A percentile compares a stretch with the other conserved stretches of the same genome.
phyloP scores from a whole-genome alignment of 2,329 filamentous ascomycete species.

The Aspergillus neoniger region DNA sequence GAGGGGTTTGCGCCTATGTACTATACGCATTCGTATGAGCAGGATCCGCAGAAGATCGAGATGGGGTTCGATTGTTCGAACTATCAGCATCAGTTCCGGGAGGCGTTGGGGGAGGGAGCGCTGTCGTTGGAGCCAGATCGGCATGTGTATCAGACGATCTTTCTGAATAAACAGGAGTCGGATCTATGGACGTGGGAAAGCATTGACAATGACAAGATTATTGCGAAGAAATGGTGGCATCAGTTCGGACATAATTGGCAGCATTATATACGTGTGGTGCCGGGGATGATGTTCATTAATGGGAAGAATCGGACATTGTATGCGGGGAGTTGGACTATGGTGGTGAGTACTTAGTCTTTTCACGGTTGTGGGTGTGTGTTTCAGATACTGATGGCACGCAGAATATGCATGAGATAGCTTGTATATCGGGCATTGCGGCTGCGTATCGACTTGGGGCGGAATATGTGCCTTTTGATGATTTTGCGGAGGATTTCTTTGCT shows the following conservation, averaged over 20 bases:
- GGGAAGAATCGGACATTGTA: constrained; percentile 64
- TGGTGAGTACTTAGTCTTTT: constrained; percentile 49
- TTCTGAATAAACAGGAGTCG: constrained; percentile 59
- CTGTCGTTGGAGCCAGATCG: constrained; percentile 50
- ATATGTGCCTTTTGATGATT: constrained; percentile 50
- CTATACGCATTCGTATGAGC: constrained; percentile 58
- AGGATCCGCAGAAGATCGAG: constrained; percentile 57
- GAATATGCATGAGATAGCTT: constrained; percentile 67
- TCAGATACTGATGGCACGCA: constrained; percentile 7
- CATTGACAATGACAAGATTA: constrained; percentile 59
- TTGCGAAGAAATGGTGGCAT: constrained; percentile 63
- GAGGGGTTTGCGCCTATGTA: constrained; percentile 61
- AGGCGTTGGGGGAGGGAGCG: constrained; percentile 30
- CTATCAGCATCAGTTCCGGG: constrained; percentile 71
- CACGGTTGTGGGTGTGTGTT: neutral
- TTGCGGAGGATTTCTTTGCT: constrained; percentile 34
- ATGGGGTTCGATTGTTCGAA: constrained; percentile 74
- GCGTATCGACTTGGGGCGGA: constrained; percentile 68
- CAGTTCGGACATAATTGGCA: constrained; percentile 63
- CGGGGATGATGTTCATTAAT: constrained; percentile 72
- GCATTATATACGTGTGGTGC: constrained; percentile 64
- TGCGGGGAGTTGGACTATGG: constrained; percentile 68
- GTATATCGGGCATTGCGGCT: constrained; percentile 69
- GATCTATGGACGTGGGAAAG: constrained; percentile 60
- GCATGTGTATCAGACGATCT: constrained; percentile 70